Percentiles rank a stretch among this genome's conserved stretches.
phyloP scores from a whole-genome alignment of 768 basidiomycete genomes.

The Coprinopsis sp. region DNA sequence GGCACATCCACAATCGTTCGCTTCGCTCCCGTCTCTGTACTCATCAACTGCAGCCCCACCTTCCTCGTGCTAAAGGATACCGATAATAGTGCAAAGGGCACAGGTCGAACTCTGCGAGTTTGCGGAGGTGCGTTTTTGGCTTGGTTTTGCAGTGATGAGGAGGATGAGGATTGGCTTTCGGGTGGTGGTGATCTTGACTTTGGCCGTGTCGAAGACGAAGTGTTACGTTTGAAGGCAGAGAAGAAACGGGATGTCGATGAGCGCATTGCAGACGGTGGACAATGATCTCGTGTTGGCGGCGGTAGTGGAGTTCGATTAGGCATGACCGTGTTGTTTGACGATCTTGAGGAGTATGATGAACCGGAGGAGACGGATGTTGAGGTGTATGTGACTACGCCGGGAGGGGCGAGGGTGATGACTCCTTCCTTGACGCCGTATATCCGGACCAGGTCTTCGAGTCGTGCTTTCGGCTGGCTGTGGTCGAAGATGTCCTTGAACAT shows the following conservation, averaged over 20 bases:
- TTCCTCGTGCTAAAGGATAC: constrained; percentile 40
- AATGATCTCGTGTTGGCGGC: background rate
- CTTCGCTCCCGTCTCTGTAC: constrained; percentile 29
- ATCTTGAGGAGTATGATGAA: background rate
- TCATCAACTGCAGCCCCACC: constrained; percentile 32
- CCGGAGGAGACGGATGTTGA: background rate
- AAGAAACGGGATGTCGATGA: constrained; percentile 7
- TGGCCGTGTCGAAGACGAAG: background rate
- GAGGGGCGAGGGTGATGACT: constrained; percentile 28
- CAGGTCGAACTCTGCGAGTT: constrained; percentile 10
- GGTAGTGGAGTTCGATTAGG: constrained; percentile 3
- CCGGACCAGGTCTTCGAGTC: constrained; percentile 72
- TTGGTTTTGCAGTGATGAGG: constrained; percentile 9
- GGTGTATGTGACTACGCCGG: constrained; percentile 4
- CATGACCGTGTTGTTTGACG: constrained; percentile 5
- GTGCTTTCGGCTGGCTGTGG: constrained; percentile 64
- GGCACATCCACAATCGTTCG: constrained; percentile 53
- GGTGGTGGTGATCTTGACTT: constrained; percentile 2
- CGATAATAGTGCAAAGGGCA: constrained; percentile 35
- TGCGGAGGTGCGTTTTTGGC: too few relatives aligned
- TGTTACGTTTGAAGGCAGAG: constrained; percentile 13
- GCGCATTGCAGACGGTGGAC: background rate
- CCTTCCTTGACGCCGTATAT: constrained; percentile 37
- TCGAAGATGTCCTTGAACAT: constrained; percentile 78
- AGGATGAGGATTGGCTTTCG: background rate